Base-by-base conservation (phyloP, 345 rosid species). In the Clarkia xantiana region DNA sequence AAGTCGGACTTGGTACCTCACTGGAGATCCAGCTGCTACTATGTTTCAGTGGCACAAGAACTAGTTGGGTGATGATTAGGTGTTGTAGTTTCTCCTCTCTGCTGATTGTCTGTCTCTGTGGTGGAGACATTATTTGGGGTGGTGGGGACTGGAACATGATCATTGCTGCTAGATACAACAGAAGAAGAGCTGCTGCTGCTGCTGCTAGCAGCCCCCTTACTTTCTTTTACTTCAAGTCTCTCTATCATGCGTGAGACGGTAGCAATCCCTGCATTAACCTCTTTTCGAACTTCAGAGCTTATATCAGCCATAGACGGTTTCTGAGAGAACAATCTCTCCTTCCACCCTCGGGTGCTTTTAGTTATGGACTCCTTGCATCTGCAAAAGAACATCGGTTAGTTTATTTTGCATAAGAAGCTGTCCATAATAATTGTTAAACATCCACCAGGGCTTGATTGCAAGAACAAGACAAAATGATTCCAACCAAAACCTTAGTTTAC, bases 361-460 rank as follows among this genome's bases (percentile, higher is more conserved):
- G 96, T 76, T 67, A 91, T 75, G 1, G 98, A 86, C 53, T 91
- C 98, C 63, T 81, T 91, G 70, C 83, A 91, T 68, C 98, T 91
- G 49, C 44, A 56, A 39, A 40, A 53, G 1, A 29, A 29, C 7
- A 7, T 29, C 4, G 5, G 1, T 29, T 29, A 29, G 6, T 29
- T 29, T 29, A 3, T 29, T 29, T 29, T 29, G 25, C 9, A 29
- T 29, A 29, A 29, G 36, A 29, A 29, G 8, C 8, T 5, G 9
- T 2, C 36, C 36, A 29, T 29, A 29, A 29, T 29, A 29, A 29
- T 29, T 7, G 36, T 29, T 29, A 29, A 29, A 29, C 8, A 29
- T 29, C 29, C 5, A 29, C 5, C 5, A 29, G 36, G 36, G 36
- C 36, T 29, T 29, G 36, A 7, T 29, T 29, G 7, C 1, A 29